Evolutionary conservation across 768 basidiomycete genomes (phyloP).

Genomic region (Termitomyces sp.): DNA sequence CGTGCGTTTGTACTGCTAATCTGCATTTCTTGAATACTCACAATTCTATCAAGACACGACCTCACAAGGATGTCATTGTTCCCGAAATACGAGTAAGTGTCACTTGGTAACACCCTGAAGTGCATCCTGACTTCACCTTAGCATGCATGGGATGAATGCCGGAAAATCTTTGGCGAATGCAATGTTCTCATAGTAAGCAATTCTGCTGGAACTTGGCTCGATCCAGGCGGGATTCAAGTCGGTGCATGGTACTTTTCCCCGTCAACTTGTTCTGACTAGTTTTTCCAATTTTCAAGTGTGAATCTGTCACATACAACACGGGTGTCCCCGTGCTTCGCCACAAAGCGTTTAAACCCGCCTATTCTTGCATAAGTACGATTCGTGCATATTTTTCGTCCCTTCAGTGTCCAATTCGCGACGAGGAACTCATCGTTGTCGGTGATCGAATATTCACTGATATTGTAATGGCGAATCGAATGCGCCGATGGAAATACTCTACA

Average conservation of each 20-base stretch:
- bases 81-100: constrained; percentile 64
- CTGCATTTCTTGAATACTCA: not conserved
- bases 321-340: constrained; percentile 82
- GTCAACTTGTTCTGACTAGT: not conserved
- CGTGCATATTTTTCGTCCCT: constrained; percentile 69
- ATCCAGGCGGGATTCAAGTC: constrained; percentile 78
- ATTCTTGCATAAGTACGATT: constrained; percentile 68
- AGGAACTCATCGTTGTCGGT: constrained; percentile 78
- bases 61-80: constrained; percentile 68
- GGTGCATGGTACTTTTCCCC: constrained; percentile 11
- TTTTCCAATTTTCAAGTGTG: constrained; percentile 48
- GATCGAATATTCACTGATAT: constrained; percentile 93
- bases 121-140: constrained; percentile 20
- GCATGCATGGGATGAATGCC: constrained; percentile 74
- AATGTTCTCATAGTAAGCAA: constrained; percentile 93
- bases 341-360: constrained; percentile 69
- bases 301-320: constrained; percentile 76
- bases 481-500: constrained; percentile 12
- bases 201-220: constrained; percentile 80
- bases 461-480: constrained; percentile 77
- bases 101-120: not conserved
- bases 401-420: constrained; percentile 45
- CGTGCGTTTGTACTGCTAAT: constrained; percentile 35
- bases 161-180: constrained; percentile 63
- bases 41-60: constrained; percentile 58